These are phyloP conservation scores for Trametes pubescens DNA, from an alignment of 1,284 basidiomycete species.

Conservation along the genomic window DNA sequence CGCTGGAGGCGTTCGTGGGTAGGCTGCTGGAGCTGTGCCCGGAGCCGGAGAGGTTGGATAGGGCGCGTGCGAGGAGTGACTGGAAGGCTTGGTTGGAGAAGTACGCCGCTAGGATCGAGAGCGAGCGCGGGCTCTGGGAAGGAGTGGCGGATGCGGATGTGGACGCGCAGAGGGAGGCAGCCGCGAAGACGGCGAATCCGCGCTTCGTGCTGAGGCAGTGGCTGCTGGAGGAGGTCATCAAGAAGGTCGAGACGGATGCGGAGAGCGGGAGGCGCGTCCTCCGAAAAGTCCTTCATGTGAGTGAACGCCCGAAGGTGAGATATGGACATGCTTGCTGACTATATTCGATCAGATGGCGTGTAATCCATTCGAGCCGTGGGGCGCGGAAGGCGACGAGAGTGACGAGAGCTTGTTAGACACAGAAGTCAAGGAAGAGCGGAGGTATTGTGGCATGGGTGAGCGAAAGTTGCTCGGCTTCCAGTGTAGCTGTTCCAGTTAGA, in stretches of 20 bases:
- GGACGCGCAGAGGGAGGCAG: constrained; percentile 54
- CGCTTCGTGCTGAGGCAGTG: constrained; percentile 92
- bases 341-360: constrained; percentile 72
- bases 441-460: constrained; percentile 83
- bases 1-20: constrained; percentile 52
- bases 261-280: constrained; percentile 68
- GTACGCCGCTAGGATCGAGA: constrained; percentile 69
- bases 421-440: constrained; percentile 76
- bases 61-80: constrained; percentile 53
- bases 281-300: constrained; percentile 77
- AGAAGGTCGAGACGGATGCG: constrained; percentile 69
- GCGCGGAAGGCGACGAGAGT: constrained; percentile 62
- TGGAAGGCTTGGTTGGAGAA: constrained; percentile 74
- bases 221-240: constrained; percentile 91
- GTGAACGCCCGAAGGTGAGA: constrained; percentile 34
- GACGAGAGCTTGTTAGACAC: constrained; percentile 54
- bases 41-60: constrained; percentile 53
- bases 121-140: constrained; percentile 57
- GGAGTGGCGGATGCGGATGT: constrained; percentile 40
- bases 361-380: constrained; percentile 83
- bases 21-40: constrained; percentile 58
- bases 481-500: constrained; percentile 89
- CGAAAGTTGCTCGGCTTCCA: constrained; percentile 87
- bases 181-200: constrained; percentile 72
- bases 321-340: constrained; percentile 22